These are phyloP conservation scores for Xylaria sp. DNA, from an alignment of 2,329 filamentous ascomycete genomes.

Conservation along the genomic window DNA sequence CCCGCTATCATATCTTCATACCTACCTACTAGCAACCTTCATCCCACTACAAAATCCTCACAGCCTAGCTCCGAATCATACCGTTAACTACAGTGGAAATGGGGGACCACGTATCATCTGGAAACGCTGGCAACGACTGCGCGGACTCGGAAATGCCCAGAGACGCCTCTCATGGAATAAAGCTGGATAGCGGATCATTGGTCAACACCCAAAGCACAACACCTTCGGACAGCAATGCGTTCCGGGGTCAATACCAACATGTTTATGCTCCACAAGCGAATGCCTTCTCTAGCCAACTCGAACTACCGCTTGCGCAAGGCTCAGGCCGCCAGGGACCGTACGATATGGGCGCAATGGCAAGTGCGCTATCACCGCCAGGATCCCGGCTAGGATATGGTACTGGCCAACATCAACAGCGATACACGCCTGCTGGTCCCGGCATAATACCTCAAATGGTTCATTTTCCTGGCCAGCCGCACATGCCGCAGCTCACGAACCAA, in stretches of 20 bases:
- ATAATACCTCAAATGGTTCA: conserved; percentile 50
- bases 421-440: conserved; percentile 39
- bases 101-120: conserved; percentile 43
- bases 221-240: conserved; percentile 33
- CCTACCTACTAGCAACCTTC: conserved; percentile 5
- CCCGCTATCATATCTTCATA: conserved; percentile 6
- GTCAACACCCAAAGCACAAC: conserved; percentile 31
- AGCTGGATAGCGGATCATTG: conserved; percentile 33
- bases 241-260: conserved; percentile 41
- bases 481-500: conserved; percentile 49
- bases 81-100: conserved; percentile 35
- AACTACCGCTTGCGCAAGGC: conserved; percentile 46
- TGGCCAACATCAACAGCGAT: conserved; percentile 41
- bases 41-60: conserved; percentile 7
- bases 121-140: conserved; percentile 40
- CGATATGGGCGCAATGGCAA: conserved; percentile 54
- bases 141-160: conserved; percentile 32
- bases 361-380: conserved; percentile 49
- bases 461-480: conserved; percentile 46
- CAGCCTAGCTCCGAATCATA: conserved; percentile 4
- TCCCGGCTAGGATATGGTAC: conserved; percentile 49
- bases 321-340: conserved; percentile 46
- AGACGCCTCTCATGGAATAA: conserved; percentile 30
- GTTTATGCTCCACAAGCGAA: conserved; percentile 45
- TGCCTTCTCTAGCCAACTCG: conserved; percentile 50